Evolutionary conservation across 441 rosid species (phyloP), one percentile per base, ranked within the genome.

Genomic region (Pelargonium australe): DNA sequence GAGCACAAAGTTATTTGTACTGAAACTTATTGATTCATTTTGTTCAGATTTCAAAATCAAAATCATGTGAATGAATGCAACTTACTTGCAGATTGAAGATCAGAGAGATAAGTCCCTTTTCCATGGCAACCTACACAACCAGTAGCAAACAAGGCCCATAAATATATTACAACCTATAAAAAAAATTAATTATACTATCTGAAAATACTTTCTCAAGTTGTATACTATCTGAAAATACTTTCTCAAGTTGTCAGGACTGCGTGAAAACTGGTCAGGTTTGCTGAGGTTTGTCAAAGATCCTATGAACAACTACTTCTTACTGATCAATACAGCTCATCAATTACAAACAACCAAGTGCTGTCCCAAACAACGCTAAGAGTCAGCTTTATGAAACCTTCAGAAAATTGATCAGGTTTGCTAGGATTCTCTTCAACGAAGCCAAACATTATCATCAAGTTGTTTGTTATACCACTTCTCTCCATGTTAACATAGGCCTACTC

Each of bases 61-160:
- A n/a, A 70, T 66, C 65, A 70, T 67, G 66, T 34, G 44, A 57
- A 75, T 5, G 16, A 63, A 72, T 40, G 45, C 79, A 72, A 82
- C 97, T 87, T 84, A 92, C 99, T 88, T 95, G 99, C 73, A 95
- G 75, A 86, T 95, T 95, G 68, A 95, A 80, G 58, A 95, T 80
- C 81, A 92, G 34, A 64, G 97, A 85, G 82, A 90, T 90, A 76
- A 90, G 89, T 20, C 98, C 98, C 70, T 87, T 91, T 73, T 88
- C 94, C 14, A 94, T 87, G 74, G 99, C 98, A 82, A 91, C 96
- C 98, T 95, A 78, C 77, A 77, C 53, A 70, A 44, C 40, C 47
- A 71, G 66, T 69, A 20, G 60, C 19, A n/a, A 67, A 34, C 45
- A 65, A 67, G 69, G 55, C 7, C 70, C 55, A 61, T 20, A 11